phyloP scores from a whole-genome alignment of 2,329 filamentous ascomycete genomes.

The Pyrenophora graminea region DNA sequence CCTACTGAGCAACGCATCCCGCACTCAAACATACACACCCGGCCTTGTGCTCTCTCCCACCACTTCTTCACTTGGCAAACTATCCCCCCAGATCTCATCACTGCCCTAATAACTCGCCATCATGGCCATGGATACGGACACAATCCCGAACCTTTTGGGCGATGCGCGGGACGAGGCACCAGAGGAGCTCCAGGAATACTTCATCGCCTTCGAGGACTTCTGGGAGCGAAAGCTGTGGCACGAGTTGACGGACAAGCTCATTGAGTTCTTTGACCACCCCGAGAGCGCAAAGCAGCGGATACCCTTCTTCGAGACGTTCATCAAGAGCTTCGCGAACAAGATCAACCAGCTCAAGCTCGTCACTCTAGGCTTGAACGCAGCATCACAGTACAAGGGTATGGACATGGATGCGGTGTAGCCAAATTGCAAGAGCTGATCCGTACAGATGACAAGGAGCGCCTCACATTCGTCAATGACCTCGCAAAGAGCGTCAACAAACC shows the following conservation, averaged over 20 bases:
- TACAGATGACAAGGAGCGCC: slow-evolving; percentile 81
- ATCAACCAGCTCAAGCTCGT: slow-evolving; percentile 99
- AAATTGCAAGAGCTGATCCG: slow-evolving; percentile 26
- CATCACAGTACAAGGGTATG: slow-evolving; percentile 77
- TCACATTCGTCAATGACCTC: slow-evolving; percentile 81
- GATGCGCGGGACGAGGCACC: slow-evolving; percentile 87
- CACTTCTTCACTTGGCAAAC: neutral
- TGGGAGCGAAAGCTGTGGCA: slow-evolving; percentile 99
- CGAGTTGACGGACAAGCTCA: slow-evolving; percentile 87
- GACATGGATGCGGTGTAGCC: slow-evolving; percentile 47
- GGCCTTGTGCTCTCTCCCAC: slow-evolving; percentile 9
- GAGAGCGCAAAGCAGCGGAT: slow-evolving; percentile 83
- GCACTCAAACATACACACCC: slow-evolving; percentile 18
- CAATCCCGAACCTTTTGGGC: slow-evolving; percentile 87
- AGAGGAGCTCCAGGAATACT: slow-evolving; percentile 82
- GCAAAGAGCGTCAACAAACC: slow-evolving; percentile 88
- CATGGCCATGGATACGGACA: slow-evolving; percentile 76
- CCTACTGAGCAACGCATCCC: slow-evolving; percentile 27
- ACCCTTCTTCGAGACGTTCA: slow-evolving; percentile 90
- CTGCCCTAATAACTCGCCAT: slow-evolving; percentile 3
- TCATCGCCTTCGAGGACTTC: slow-evolving; percentile 90
- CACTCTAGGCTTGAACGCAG: slow-evolving; percentile 82
- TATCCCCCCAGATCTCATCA: neutral
- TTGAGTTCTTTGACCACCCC: slow-evolving; percentile 83
- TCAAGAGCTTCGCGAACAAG: slow-evolving; percentile 95